These are phyloP conservation scores for Bjerkandera adusta DNA, from an alignment of 1,284 basidiomycete genomes.

Conservation along the genomic window DNA sequence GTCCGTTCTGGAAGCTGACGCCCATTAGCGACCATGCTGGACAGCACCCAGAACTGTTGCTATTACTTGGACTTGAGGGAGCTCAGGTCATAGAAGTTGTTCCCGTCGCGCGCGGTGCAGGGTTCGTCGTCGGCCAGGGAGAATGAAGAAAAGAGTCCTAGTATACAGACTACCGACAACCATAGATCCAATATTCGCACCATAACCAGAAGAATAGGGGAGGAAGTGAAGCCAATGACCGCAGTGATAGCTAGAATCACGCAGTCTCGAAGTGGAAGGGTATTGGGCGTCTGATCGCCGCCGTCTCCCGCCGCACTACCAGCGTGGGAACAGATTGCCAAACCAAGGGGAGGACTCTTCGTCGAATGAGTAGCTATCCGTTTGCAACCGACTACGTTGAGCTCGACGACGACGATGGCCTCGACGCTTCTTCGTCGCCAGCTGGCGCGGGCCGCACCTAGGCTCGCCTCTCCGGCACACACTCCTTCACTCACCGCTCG, in stretches of 20 bases:
- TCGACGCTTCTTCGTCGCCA: conserved; percentile 49
- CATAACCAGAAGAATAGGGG: conserved; percentile 4
- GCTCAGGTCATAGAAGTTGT: conserved; percentile 63
- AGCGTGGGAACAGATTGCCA: conserved; percentile 26
- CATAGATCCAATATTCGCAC: conserved; percentile 8
- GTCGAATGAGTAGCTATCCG: conserved; percentile 31
- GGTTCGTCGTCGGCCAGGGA: conserved; percentile 28
- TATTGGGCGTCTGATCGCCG: too few relatives aligned
- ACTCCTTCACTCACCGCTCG: conserved; percentile 28
- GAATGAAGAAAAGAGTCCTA: conserved; percentile 9
- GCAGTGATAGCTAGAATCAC: too few relatives aligned
- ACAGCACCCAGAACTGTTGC: not conserved
- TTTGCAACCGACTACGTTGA: conserved; percentile 33
- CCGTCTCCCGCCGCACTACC: too few relatives aligned
- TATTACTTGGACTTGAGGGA: conserved; percentile 51
- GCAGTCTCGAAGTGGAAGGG: too few relatives aligned
- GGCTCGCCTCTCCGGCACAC: conserved; percentile 13
- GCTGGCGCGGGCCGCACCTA: conserved; percentile 33
- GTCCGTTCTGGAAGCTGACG: conserved; percentile 50
- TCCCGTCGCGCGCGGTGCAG: conserved; percentile 39
- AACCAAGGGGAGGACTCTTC: conserved; percentile 11
- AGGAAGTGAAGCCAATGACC: too few relatives aligned
- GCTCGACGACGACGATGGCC: conserved; percentile 44
- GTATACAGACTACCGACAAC: conserved; percentile 12
- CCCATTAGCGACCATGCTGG: conserved; percentile 17